Evolutionary conservation across 495 filamentous ascomycete species (phyloP), one percentile per base, ranked within the genome.

Genomic region (Polyplosphaeria fusca): DNA sequence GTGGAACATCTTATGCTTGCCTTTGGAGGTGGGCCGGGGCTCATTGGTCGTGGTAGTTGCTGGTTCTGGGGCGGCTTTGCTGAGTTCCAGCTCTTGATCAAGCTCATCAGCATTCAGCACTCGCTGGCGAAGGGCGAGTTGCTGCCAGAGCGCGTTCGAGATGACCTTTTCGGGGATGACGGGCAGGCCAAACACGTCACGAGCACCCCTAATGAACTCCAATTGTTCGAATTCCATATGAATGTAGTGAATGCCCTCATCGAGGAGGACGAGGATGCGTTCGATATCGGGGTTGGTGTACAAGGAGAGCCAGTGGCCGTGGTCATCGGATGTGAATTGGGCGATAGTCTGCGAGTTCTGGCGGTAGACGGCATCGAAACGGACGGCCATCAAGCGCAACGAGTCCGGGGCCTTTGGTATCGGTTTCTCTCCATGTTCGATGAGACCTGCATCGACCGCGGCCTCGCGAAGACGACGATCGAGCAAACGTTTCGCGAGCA

Each of bases 171-270:
- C 77, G 3, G 76, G 74, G 61, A 82, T 72, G 42, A 81, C 72
- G 11, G 76, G 76, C 19, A 79, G 58, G 12, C 79, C 79, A 20
- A 83, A 70, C n/a, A 77, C 61, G 63, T 83, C 80, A 24, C 72
- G 68, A 24, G 79, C 71, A 19, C 64, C 58, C 1, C 71, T 72
- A 51, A 83, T 80, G 64, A 75, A 76, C 56, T 82, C 76, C 18
- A 83, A 58, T 55, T 82, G 79, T 56, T 82, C 81, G 55, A 82
- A 83, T 32, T 75, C 73, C 54, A 83, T 71, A 64, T 83, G 80
- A n/a, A 81, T 69, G 58, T 82, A 83, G 66, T 83, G 80, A 25
- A 83, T 81, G 22, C 79, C 80, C 65, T 79, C 74, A 56, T 83
- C 78, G 14, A 83, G 65, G 4, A 83, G 64, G 3, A 79, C 76